Evolutionary conservation across 2,329 filamentous ascomycete genomes (phyloP), one percentile per base, ranked within the genome.

Genomic region (Waltergamsia citrina): DNA sequence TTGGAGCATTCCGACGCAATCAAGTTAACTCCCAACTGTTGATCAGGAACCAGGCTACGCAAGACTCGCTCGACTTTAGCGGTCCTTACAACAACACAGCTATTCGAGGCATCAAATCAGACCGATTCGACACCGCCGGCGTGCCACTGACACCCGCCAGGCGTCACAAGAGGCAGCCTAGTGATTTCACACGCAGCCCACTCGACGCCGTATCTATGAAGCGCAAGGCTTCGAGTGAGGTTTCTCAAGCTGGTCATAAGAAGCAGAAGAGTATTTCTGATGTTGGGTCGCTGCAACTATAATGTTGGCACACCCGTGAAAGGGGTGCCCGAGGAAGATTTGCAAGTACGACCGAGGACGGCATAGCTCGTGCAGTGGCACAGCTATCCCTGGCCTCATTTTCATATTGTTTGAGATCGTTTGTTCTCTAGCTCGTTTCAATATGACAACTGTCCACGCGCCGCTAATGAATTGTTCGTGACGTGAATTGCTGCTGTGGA

Each of bases 1-100:
- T 92, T 23, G 82, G 82, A 24, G 81, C 84, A 2, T 93, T 92
- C 66, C 83, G 83, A 36, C 74, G 66, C 42, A 79, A 74, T 53
- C 77, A 74, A 51, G 76, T 65, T 63, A 73, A 74, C 50, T 68
- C 74, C 49, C 69, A 74, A 44, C 60, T 77, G 39, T 73, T 77
- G 38, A 54, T 71, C 41, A 75, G 71, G 56, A 72, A 69, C 48
- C 69, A 74, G 46, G 72, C 71, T 16, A 77, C 73, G 24, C 60
- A 71, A 37, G 71, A 81, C 45, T 77, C 78, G 25, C 63, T 83
- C 18, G 67, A 73, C 32, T 74, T 80, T 52, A 69, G 74, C 34
- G 63, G 71, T 33, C 68, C 73, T 6, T 71, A 78, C 55, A 65
- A 74, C 50, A 60, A 71, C 56, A 71, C 74, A 27, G 71, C 74